Evolutionary conservation across 805 yeast species (phyloP).

Genomic region (Candida ovalis): DNA sequence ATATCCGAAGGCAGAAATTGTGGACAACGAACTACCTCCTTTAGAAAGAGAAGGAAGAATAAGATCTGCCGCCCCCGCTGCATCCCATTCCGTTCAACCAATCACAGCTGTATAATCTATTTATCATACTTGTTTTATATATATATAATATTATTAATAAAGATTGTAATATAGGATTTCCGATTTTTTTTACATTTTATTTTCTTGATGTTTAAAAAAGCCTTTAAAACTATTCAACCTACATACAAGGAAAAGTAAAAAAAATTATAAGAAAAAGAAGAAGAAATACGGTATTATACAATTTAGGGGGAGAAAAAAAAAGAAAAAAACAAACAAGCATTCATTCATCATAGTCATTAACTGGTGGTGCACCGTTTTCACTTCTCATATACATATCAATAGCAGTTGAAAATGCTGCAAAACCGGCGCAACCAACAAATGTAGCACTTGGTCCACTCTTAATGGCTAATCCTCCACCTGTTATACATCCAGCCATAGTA

Average conservation of each 20-base stretch:
- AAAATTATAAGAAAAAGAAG: not conserved
- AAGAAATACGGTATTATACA: not conserved
- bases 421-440: slow-evolving; percentile 90
- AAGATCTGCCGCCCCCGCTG: slow-evolving; percentile 14
- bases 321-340: not conserved
- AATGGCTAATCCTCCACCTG: slow-evolving; percentile 93
- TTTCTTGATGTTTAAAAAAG: no score
- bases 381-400: slow-evolving; percentile 82
- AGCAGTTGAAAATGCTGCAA: slow-evolving; percentile 92
- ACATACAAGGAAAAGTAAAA: not conserved
- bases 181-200: no score
- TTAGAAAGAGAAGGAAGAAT: slow-evolving; percentile 67
- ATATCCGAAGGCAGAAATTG: slow-evolving; percentile 62
- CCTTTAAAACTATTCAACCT: not conserved
- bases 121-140: not conserved
- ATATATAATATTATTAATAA: no score
- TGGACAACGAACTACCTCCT: slow-evolving; percentile 63
- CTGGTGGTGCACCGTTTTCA: slow-evolving; percentile 80
- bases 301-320: not conserved
- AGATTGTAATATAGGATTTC: no score
- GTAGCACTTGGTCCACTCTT: slow-evolving; percentile 95
- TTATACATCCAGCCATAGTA: slow-evolving; percentile 87
- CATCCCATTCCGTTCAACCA: not conserved
- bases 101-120: not conserved
- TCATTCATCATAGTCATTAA: slow-evolving; percentile 74